phyloP scores from a whole-genome alignment of 192 early-diverging fungal genomes.

The Anaeromyces robustus region DNA sequence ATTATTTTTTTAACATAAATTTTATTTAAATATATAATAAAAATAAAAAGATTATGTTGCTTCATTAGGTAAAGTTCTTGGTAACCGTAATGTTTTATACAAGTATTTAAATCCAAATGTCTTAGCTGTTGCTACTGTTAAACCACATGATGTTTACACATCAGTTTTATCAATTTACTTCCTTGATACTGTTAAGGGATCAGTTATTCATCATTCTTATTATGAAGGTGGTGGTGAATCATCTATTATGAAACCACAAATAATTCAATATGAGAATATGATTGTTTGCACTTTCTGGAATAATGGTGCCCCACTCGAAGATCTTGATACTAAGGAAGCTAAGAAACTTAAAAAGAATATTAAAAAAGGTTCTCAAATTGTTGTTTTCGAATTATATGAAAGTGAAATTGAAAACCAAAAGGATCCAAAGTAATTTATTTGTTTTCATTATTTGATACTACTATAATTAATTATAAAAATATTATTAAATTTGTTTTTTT shows the following conservation, averaged over 20 bases:
- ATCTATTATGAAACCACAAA: constrained; percentile 16
- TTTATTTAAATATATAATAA: too few species aligned
- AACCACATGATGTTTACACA: constrained; percentile 7
- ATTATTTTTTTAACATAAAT: too few species aligned
- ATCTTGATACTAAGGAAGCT: not conserved
- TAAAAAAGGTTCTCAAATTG: constrained; percentile 27
- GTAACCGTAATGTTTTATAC: constrained; percentile 91
- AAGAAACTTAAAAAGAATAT: constrained; percentile 2
- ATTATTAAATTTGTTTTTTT: too few species aligned
- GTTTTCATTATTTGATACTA: too few species aligned
- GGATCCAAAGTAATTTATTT: not conserved
- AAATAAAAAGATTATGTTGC: constrained; percentile 49
- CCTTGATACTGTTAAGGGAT: constrained; percentile 76
- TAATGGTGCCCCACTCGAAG: constrained; percentile 30
- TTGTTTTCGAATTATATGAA: constrained; percentile 79
- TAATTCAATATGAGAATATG: constrained; percentile 72
- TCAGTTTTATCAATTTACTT: constrained; percentile 53
- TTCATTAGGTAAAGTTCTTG: constrained; percentile 81
- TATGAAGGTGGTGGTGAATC: constrained; percentile 37
- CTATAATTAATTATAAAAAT: too few species aligned
- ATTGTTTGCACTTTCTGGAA: constrained; percentile 83
- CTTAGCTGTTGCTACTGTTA: constrained; percentile 50
- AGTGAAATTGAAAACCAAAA: constrained; percentile 22
- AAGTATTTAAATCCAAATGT: constrained; percentile 97
- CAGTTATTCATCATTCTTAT: constrained; percentile 51